Evolutionary conservation across 1,139 yeast genomes (phyloP), one percentile per base, ranked within the genome.

Genomic region (Taphrina populina): DNA sequence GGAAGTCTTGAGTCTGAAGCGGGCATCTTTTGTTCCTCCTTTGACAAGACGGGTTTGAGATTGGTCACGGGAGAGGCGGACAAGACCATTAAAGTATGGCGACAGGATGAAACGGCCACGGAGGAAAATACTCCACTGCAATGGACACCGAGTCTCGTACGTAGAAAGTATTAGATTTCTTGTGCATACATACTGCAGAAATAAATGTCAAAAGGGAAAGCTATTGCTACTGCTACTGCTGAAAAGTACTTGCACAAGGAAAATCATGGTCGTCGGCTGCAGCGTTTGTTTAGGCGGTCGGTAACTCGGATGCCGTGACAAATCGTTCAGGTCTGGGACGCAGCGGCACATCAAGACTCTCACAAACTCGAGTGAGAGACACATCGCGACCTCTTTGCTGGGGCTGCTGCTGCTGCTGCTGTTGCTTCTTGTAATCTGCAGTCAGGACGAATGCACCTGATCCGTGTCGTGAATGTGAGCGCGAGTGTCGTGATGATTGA

Each of bases 21-120:
- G 26, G 85, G 95, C 7, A 79, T 90, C 2, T 76, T 83, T 62
- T 78, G 90, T 8, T 79, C 90, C 39, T 68, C 80, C 1, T 88
- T 88, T 68, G 97, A 92, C 68, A 73, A 76, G 67, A 82, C 88
- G 62, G 96, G 97, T 0, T 69, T 83, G 63, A 76, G 96, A 40
- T 71, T 92, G 58, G 76, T 92, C 19, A 87, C 96, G 0, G 88
- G 96, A 53, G 95, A 86, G 64, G 83, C 88, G 8, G 98, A 92
- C 69, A 90, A 88, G 69, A 83, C 88, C 64, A 80, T 92, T 49
- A 88, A 88, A 67, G 73, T 92, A 0, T 92, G 96, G 96, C 80
- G 66, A 49, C 83, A 80, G 61, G 78, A 73, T 53, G 71, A 71
- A 5, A 65, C 65, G 2, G 80, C 81, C 0, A 75, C 78, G 0